phyloP scores from a whole-genome alignment of 352 stramenopile species.

The Phytophthora syringae region DNA sequence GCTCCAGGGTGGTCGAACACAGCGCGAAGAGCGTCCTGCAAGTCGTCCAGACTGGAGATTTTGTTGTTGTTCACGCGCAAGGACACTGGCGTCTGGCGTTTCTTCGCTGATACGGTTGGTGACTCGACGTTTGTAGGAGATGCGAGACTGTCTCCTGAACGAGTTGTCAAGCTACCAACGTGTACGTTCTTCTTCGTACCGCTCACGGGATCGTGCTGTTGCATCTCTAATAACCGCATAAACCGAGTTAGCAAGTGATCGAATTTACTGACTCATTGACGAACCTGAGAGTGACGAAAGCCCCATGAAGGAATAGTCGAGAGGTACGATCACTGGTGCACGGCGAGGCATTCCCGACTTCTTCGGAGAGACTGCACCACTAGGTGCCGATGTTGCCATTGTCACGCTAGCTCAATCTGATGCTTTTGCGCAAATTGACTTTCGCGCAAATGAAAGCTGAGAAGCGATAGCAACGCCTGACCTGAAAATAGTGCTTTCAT shows the following conservation, averaged over 20 bases:
- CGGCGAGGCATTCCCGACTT: constrained; percentile 25
- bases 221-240: constrained; percentile 47
- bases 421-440: neutral
- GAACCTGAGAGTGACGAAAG: constrained; percentile 58
- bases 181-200: constrained; percentile 71
- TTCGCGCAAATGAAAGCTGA: constrained; percentile 4
- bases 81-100: constrained; percentile 36
- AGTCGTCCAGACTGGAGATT: constrained; percentile 53
- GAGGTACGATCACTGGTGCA: constrained; percentile 26
- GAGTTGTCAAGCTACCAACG: constrained; percentile 3
- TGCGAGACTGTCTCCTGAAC: constrained; percentile 6
- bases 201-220: constrained; percentile 59
- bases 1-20: constrained; percentile 57
- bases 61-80: constrained; percentile 78
- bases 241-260: neutral
- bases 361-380: constrained; percentile 2
- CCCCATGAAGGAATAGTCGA: constrained; percentile 82
- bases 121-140: neutral
- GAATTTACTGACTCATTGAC: neutral
- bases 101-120: constrained; percentile 8
- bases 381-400: constrained; percentile 3
- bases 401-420: neutral
- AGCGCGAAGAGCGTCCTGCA: constrained; percentile 51
- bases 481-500: constrained; percentile 25
- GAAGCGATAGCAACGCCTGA: neutral